These are phyloP conservation scores for Leucogyrophana mollusca DNA, from an alignment of 768 basidiomycete genomes.

Conservation along the genomic window DNA sequence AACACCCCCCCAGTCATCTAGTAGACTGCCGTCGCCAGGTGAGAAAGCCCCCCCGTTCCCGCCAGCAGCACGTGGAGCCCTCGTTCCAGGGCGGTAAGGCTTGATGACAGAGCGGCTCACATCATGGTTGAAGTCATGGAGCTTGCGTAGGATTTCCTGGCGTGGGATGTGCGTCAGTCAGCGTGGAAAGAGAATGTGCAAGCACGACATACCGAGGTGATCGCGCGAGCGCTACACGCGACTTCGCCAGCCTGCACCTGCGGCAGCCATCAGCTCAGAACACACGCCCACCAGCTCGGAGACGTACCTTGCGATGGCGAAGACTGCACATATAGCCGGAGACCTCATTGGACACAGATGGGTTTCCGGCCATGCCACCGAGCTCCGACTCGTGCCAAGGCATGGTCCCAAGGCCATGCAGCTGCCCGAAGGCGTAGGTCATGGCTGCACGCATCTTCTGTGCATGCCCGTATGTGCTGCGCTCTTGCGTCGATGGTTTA, in stretches of 20 bases:
- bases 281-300: constrained; percentile 6
- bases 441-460: constrained; percentile 36
- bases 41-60: too few species aligned
- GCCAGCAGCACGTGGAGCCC: too few species aligned
- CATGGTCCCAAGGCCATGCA: constrained; percentile 21
- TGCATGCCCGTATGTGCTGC: constrained; percentile 28
- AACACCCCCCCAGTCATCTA: constrained; percentile 31
- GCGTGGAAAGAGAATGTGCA: neutral
- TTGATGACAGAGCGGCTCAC: constrained; percentile 16
- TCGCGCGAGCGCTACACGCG: constrained; percentile 24
- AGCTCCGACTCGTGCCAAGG: constrained; percentile 28
- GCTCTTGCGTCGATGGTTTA: constrained; percentile 9
- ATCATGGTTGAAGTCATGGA: constrained; percentile 26
- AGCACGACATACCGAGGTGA: constrained; percentile 20
- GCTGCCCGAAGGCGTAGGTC: constrained; percentile 28
- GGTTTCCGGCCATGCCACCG: constrained; percentile 27
- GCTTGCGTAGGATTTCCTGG: constrained; percentile 21
- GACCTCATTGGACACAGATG: constrained; percentile 24
- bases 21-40: too few species aligned
- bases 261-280: neutral
- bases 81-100: constrained; percentile 13
- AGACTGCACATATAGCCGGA: constrained; percentile 29
- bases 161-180: neutral
- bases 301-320: constrained; percentile 21
- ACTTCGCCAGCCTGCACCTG: constrained; percentile 22